These are phyloP conservation scores for Epichloe brachyelytri DNA, from an alignment of 2,329 filamentous ascomycete species.

Conservation along the genomic window DNA sequence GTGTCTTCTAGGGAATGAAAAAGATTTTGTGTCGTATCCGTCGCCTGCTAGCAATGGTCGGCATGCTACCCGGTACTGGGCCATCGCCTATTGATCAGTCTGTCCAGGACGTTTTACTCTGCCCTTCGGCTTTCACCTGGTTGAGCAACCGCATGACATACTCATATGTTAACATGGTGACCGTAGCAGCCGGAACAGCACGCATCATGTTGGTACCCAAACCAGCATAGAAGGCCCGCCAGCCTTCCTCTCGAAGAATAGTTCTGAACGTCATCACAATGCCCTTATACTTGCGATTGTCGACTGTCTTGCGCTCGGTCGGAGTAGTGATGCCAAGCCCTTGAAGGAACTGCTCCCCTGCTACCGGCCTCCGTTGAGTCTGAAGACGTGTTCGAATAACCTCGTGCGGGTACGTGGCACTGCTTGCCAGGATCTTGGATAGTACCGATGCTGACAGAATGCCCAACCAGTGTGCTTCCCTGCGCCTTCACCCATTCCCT, in stretches of 20 bases:
- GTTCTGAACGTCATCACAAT: constrained; percentile 70
- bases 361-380: constrained; percentile 68
- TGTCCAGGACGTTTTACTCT: constrained; percentile 17
- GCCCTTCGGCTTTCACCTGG: constrained; percentile 26
- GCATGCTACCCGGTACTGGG: too few species aligned
- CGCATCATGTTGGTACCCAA: constrained; percentile 97
- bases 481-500: constrained; percentile 62
- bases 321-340: constrained; percentile 32
- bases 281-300: constrained; percentile 54
- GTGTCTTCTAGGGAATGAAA: background rate
- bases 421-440: constrained; percentile 89
- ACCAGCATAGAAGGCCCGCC: constrained; percentile 92
- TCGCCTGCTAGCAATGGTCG: background rate
- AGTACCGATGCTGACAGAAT: constrained; percentile 81
- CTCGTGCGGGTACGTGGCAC: constrained; percentile 93
- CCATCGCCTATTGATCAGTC: constrained; percentile 1
- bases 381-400: constrained; percentile 88
- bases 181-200: constrained; percentile 87
- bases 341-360: constrained; percentile 38
- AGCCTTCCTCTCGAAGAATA: constrained; percentile 83
- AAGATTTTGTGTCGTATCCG: background rate
- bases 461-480: constrained; percentile 59
- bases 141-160: constrained; percentile 48
- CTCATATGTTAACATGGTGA: constrained; percentile 96
- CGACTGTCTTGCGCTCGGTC: constrained; percentile 13